Evolutionary conservation across 2,329 filamentous ascomycete genomes (phyloP).

Genomic region (Neonectria magnoliae): DNA sequence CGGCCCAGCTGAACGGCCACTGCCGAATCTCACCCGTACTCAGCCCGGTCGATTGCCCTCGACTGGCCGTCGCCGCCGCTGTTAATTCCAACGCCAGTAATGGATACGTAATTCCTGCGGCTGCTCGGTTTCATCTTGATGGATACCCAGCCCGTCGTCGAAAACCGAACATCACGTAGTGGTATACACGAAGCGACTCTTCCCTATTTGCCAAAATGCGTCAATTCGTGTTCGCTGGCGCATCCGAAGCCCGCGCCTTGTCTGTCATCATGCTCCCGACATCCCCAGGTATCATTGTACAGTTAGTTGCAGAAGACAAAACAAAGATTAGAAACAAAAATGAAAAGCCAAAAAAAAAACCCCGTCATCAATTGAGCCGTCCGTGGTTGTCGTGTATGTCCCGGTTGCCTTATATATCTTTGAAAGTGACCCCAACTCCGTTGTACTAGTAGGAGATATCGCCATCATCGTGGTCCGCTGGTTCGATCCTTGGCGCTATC

Average conservation of each 20-base stretch:
- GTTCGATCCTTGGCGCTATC: neutral
- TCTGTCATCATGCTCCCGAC: constrained; percentile 29
- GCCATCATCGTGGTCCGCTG: neutral
- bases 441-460: constrained; percentile 2
- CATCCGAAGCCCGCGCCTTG: constrained; percentile 18
- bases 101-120: neutral
- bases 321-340: neutral
- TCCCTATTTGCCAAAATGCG: constrained; percentile 14
- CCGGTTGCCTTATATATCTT: constrained; percentile 34
- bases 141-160: neutral
- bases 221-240: constrained; percentile 35
- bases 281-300: constrained; percentile 37
- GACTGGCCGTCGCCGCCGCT: neutral
- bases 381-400: constrained; percentile 39
- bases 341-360: constrained; percentile 5
- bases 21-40: neutral
- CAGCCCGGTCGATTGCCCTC: neutral
- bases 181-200: neutral
- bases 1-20: neutral
- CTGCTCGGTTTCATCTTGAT: neutral
- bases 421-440: constrained; percentile 24
- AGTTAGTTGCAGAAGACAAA: constrained; percentile 19
- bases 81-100: neutral
- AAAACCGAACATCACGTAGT: neutral
- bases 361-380: constrained; percentile 2